Evolutionary conservation across 78 protist genomes (phyloP).

Genomic region (Dictyostelium citrinum): DNA sequence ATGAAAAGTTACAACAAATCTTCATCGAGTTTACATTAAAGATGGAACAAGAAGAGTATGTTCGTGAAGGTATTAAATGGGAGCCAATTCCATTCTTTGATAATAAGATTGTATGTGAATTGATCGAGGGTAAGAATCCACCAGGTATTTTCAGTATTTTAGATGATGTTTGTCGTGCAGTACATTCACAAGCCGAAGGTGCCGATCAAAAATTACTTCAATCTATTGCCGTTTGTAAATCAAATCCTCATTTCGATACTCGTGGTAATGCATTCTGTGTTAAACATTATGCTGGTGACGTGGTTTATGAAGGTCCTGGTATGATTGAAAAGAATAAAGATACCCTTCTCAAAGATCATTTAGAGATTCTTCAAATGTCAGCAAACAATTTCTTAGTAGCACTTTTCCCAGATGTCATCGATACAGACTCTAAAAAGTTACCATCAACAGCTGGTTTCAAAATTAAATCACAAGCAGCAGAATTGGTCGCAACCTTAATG

Average conservation of each 20-base stretch:
- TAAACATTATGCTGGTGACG: constrained; percentile 96
- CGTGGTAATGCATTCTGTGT: constrained; percentile 65
- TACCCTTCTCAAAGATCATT: constrained; percentile 83
- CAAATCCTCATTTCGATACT: constrained; percentile 77
- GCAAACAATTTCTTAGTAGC: constrained; percentile 23
- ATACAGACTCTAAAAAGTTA: constrained; percentile 9
- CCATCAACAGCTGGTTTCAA: constrained; percentile 79
- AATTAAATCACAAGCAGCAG: constrained; percentile 57
- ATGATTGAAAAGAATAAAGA: constrained; percentile 94
- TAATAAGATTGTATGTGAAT: constrained; percentile 88
- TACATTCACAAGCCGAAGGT: constrained; percentile 82
- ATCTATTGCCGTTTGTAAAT: constrained; percentile 20
- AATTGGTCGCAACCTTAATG: constrained; percentile 73
- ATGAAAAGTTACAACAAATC: constrained; percentile 95
- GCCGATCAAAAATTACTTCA: constrained; percentile 56
- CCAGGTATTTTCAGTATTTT: constrained; percentile 68
- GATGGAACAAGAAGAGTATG: constrained; percentile 93
- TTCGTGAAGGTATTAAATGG: constrained; percentile 90
- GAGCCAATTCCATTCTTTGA: constrained; percentile 89
- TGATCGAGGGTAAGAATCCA: constrained; percentile 85
- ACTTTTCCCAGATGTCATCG: constrained; percentile 79
- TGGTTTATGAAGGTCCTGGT: constrained; percentile 84
- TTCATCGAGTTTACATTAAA: constrained; percentile 91
- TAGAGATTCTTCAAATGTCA: constrained; percentile 74
- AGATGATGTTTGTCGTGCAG: constrained; percentile 84